phyloP scores from a whole-genome alignment of 2,329 filamentous ascomycete genomes.

The Zasmidium cellare region DNA sequence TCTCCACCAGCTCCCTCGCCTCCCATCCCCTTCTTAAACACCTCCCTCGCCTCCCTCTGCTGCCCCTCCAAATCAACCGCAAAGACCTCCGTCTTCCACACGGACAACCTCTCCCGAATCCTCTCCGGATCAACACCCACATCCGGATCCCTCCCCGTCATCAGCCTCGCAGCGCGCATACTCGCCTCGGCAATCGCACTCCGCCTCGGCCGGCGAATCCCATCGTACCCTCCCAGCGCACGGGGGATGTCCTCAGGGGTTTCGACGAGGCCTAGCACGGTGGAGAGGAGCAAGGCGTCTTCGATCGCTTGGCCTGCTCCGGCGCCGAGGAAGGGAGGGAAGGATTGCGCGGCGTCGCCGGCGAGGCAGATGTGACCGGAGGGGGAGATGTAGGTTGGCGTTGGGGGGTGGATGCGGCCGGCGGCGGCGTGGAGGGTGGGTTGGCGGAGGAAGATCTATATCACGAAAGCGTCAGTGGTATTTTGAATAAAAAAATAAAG shows the following conservation, averaged over 20 bases:
- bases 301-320: constrained; percentile 23
- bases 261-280: constrained; percentile 47
- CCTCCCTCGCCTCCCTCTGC: not conserved
- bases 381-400: constrained; percentile 8
- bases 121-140: constrained; percentile 1
- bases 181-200: constrained; percentile 8
- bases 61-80: not conserved
- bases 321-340: constrained; percentile 17
- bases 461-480: too few relatives aligned
- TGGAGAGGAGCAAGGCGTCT: constrained; percentile 24
- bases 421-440: constrained; percentile 9
- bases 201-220: constrained; percentile 11
- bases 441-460: constrained; percentile 4
- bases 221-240: constrained; percentile 26
- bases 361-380: constrained; percentile 7
- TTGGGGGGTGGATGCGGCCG: constrained; percentile 6
- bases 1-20: too few relatives aligned
- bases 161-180: not conserved
- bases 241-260: constrained; percentile 35
- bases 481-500: too few relatives aligned
- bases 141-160: constrained; percentile 1
- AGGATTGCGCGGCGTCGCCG: constrained; percentile 22
- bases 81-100: not conserved
- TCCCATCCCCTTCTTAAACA: not conserved
- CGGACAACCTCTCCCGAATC: not conserved